Percentiles rank a stretch among this genome's conserved stretches.
Conservation (phyloP, 805 yeast genomes). For the Yarrowia yakushimensis region DNA sequence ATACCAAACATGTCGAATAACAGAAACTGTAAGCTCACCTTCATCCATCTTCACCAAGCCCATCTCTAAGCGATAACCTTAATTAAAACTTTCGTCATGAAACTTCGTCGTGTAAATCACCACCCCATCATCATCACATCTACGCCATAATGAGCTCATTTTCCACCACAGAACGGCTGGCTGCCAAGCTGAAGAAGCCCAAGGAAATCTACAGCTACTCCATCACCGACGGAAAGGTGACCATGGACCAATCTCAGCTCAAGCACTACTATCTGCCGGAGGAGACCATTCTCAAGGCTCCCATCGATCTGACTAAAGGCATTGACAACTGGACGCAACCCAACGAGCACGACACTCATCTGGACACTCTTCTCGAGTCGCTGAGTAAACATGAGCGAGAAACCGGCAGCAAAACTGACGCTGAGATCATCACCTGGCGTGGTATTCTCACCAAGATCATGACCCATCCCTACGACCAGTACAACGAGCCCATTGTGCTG, state of each 20-base stretch:
- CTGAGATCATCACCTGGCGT: constrained; percentile 76
- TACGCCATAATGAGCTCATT: constrained; percentile 13
- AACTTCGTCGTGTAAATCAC: not conserved
- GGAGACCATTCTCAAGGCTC: constrained; percentile 53
- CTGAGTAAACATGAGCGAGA: constrained; percentile 53
- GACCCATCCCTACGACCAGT: constrained; percentile 56
- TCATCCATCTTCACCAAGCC: not conserved
- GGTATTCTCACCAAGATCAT: constrained; percentile 77
- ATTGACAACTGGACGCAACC: constrained; percentile 56
- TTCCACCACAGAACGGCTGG: constrained; percentile 33
- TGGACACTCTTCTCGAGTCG: constrained; percentile 56
- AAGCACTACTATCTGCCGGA: constrained; percentile 83
- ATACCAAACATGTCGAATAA: not conserved
- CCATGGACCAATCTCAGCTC: constrained; percentile 49
- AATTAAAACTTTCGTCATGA: not conserved
- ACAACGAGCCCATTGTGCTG: constrained; percentile 53
- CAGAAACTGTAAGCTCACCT: too few species aligned
- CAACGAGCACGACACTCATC: constrained; percentile 44
- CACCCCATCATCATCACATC: not conserved
- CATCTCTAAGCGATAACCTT: not conserved
- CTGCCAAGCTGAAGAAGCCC: constrained; percentile 76
- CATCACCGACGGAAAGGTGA: constrained; percentile 49
- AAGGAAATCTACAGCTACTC: constrained; percentile 72
- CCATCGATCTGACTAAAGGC: constrained; percentile 64
- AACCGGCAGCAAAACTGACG: constrained; percentile 47